Base-by-base conservation (phyloP, 371 early-diverging fungal genomes). In the Rhizopus microsporus region DNA sequence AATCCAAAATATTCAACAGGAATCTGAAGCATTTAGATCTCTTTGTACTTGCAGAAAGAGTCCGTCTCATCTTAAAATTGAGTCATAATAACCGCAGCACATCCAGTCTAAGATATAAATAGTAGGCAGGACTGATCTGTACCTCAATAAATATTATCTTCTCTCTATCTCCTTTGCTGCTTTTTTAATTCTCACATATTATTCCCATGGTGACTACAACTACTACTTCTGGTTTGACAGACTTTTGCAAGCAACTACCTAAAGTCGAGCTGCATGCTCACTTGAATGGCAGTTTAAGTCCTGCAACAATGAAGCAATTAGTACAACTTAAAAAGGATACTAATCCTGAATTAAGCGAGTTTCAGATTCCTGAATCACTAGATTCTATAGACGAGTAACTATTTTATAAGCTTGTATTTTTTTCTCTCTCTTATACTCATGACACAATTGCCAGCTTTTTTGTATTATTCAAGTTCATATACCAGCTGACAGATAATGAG, bases 241-340 rank as follows among this genome's bases (percentile, higher is more conserved):
- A 71, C 9, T 82, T 77, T 54, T 78, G 78, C 47, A 50, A 53
- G 7, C 44, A 60, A 39, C 66, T 85, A n/a, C 82, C 82, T 10
- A 85, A 85, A 54, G 54, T 82, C 23, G 87, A 86, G 47, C 76
- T 84, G 4, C 87, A 86, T 68, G 87, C 87, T 37, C 87, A 86
- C 60, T 61, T 84, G 7, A 86, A 86, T 59, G 87, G 87, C 31
- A 77, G 78, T 16, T 54, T 84, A 30, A 78, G 79, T 49, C 69
- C 73, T 29, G 67, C 60, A 16, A 78, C 80, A 3, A 68, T 86
- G 72, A 59, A 59, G 23, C 53, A 68, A 10, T 56, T 86, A 43
- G 68, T 71, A 1, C 71, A 72, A 15, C 63, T 59, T 17, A 84
- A 84, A 56, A 65, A 71, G 53, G 65, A 57, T 3, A 45, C 51